phyloP scores from a whole-genome alignment of 345 rosid genomes.

The Pugionium cornutum region DNA sequence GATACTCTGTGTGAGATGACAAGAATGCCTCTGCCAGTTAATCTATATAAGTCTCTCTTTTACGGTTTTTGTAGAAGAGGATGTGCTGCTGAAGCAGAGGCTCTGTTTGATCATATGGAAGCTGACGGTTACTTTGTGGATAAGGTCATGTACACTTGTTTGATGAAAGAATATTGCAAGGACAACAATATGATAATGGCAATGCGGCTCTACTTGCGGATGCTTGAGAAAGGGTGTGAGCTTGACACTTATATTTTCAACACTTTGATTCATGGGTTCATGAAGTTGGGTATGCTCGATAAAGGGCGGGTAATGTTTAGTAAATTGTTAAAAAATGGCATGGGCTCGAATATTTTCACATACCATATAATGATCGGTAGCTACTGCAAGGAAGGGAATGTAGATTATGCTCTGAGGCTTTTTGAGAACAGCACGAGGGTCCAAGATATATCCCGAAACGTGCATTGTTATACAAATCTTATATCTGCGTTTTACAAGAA shows the following conservation, averaged over 20 bases:
- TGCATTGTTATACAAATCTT: slow-evolving; percentile 61
- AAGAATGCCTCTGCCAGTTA: slow-evolving; percentile 44
- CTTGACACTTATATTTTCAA: slow-evolving; percentile 56
- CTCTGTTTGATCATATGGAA: slow-evolving; percentile 55
- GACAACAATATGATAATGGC: slow-evolving; percentile 64
- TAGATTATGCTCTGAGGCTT: slow-evolving; percentile 52
- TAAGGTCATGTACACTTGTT: slow-evolving; percentile 55
- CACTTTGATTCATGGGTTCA: slow-evolving; percentile 64
- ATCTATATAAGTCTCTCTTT: slow-evolving; percentile 57
- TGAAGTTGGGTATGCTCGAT: slow-evolving; percentile 51
- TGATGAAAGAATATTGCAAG: slow-evolving; percentile 55
- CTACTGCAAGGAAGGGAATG: slow-evolving; percentile 57
- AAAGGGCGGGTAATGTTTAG: slow-evolving; percentile 48
- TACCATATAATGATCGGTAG: slow-evolving; percentile 56
- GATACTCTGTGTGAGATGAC: slow-evolving; percentile 48
- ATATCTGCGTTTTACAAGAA: slow-evolving; percentile 53
- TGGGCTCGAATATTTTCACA: slow-evolving; percentile 48
- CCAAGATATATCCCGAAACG: slow-evolving; percentile 41
- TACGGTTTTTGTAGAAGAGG: slow-evolving; percentile 63
- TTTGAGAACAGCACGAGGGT: slow-evolving; percentile 39
- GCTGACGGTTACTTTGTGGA: slow-evolving; percentile 54
- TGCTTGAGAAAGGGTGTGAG: slow-evolving; percentile 60
- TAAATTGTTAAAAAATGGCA: slow-evolving; percentile 47
- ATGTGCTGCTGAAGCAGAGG: slow-evolving; percentile 53
- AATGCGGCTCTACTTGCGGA: slow-evolving; percentile 53